A percentile compares a stretch with the other conserved stretches of the same genome.
phyloP scores from a whole-genome alignment of 306 rosid species.

The Rosa persica region DNA sequence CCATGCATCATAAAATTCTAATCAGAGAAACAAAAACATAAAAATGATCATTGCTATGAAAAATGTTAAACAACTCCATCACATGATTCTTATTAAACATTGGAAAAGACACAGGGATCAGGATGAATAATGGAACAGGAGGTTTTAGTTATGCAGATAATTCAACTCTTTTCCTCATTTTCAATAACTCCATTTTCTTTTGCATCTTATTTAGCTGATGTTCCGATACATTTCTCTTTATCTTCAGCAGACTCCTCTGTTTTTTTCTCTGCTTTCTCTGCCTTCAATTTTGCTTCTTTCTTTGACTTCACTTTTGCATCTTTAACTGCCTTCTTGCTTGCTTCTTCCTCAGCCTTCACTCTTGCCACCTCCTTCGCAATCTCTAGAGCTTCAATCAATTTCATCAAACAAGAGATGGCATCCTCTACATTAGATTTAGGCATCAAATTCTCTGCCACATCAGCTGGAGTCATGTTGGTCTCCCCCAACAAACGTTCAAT shows the following conservation, averaged over 20 bases:
- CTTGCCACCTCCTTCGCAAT: constrained; percentile 38
- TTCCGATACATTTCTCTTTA: constrained; percentile 10
- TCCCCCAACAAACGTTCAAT: constrained; percentile 42
- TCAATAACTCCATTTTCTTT: constrained; percentile 2
- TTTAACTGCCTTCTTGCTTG: constrained; percentile 20
- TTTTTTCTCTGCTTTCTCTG: not conserved
- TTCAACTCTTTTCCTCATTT: not conserved
- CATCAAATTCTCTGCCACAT: constrained; percentile 73
- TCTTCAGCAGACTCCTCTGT: not conserved
- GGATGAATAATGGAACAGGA: not conserved
- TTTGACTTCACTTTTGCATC: constrained; percentile 11
- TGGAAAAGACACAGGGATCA: not conserved
- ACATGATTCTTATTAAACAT: constrained; percentile 3
- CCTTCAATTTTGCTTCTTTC: constrained; percentile 8
- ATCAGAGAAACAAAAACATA: not conserved
- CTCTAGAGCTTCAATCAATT: constrained; percentile 51
- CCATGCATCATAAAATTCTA: not conserved
- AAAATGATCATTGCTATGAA: not conserved
- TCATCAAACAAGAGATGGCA: constrained; percentile 39
- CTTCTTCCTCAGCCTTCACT: constrained; percentile 35
- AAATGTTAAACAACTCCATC: not conserved
- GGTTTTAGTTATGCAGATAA: not conserved
- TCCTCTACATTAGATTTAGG: constrained; percentile 47
- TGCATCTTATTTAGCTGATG: not conserved
- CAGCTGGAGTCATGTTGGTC: constrained; percentile 56